Evolutionary conservation across 352 stramenopile species (phyloP).

Genomic region (Elongisporangium undulatum): DNA sequence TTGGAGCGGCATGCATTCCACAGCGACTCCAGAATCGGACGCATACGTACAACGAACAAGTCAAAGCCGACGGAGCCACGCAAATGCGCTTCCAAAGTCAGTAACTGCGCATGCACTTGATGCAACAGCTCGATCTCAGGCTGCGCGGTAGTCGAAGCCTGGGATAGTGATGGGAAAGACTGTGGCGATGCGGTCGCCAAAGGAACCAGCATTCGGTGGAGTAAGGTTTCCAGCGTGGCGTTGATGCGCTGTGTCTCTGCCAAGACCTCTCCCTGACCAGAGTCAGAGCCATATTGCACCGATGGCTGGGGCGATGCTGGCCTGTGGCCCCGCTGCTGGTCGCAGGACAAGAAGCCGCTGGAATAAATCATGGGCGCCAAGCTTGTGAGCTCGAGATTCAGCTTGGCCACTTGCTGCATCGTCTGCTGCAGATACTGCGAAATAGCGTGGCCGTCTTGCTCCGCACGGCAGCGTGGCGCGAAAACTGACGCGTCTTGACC

Average conservation of each 20-base stretch:
- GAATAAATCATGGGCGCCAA: slow-evolving; percentile 10
- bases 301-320: background rate
- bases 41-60: slow-evolving; percentile 2
- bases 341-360: slow-evolving; percentile 1
- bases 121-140: slow-evolving; percentile 4
- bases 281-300: background rate
- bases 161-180: background rate
- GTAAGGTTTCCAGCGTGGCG: slow-evolving; percentile 8
- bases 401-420: slow-evolving; percentile 9
- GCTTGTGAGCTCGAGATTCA: slow-evolving; percentile 8
- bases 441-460: slow-evolving; percentile 6
- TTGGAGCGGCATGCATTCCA: slow-evolving; percentile 16
- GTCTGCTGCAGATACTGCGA: slow-evolving; percentile 9
- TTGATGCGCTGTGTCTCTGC: slow-evolving; percentile 14
- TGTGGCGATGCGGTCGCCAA: background rate
- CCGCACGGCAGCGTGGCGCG: background rate
- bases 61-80: slow-evolving; percentile 1
- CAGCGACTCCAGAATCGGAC: slow-evolving; percentile 12
- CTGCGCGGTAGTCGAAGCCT: background rate
- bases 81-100: slow-evolving; percentile 8
- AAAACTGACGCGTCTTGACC: background rate
- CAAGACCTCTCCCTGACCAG: slow-evolving; percentile 1
- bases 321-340: background rate
- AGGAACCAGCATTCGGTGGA: background rate
- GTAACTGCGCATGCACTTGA: slow-evolving; percentile 7